These are phyloP conservation scores for button mushroom (Agaricus bisporus) DNA, from an alignment of 768 basidiomycete genomes.

Conservation along the genomic window DNA sequence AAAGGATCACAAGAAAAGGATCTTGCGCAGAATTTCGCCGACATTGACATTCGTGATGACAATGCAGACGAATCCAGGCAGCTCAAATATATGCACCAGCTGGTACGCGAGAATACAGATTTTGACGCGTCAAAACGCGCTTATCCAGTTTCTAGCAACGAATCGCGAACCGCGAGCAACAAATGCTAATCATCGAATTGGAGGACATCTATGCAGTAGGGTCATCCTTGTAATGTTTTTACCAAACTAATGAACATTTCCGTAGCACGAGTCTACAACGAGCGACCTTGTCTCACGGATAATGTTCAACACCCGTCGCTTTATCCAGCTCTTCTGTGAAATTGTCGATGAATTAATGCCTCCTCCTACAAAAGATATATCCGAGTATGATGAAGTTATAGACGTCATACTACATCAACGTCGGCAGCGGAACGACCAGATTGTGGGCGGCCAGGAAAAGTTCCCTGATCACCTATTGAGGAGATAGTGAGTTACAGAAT, in stretches of 20 bases:
- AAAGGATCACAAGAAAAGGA: slow-evolving; percentile 55
- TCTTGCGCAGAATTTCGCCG: slow-evolving; percentile 58
- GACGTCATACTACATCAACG: slow-evolving; percentile 96
- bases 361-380: slow-evolving; percentile 82
- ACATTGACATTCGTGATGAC: slow-evolving; percentile 60
- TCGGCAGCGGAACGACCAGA: slow-evolving; percentile 78
- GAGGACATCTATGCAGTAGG: slow-evolving; percentile 76
- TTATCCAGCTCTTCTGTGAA: slow-evolving; percentile 82
- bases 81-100: slow-evolving; percentile 76
- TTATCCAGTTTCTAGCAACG: slow-evolving; percentile 55
- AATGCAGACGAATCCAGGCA: slow-evolving; percentile 30
- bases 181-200: slow-evolving; percentile 82
- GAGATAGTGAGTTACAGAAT: slow-evolving; percentile 72
- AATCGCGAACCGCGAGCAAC: slow-evolving; percentile 89
- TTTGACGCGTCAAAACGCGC: slow-evolving; percentile 23
- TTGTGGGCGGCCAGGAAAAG: slow-evolving; percentile 63
- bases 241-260: slow-evolving; percentile 10
- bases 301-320: slow-evolving; percentile 81
- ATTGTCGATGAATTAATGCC: slow-evolving; percentile 91
- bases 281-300: slow-evolving; percentile 78
- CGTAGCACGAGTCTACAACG: slow-evolving; percentile 62
- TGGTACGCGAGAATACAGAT: slow-evolving; percentile 47
- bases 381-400: slow-evolving; percentile 88
- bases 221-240: not conserved
- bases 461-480: slow-evolving; percentile 91